Evolutionary conservation across 441 rosid species (phyloP), one percentile per base, ranked within the genome.

Genomic region (Corymbia calophylla): DNA sequence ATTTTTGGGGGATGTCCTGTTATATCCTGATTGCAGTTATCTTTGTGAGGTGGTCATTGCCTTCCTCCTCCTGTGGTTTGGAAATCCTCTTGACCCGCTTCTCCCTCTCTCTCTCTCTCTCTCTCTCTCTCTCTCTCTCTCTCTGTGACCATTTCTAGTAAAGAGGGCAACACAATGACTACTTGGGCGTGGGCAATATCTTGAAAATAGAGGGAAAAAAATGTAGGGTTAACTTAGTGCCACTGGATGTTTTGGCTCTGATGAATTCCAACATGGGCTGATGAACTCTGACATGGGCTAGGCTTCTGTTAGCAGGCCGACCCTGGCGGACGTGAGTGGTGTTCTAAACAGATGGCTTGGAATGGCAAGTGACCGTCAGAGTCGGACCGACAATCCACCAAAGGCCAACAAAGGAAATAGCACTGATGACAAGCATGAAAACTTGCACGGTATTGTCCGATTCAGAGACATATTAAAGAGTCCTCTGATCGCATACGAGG

Each of bases 261-360:
- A 18, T 18, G 47, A 32, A 73, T 39, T 73, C 39, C 29, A 5
- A 73, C 49, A 73, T 6, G 29, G 80, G 47, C 47, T 32, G 23
- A 18, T 9, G 47, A 32, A 73, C 21, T 73, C 39, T 9, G 5
- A 73, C 29, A 73, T 6, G 29, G 9, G 2, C 29, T 0, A 73
- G 3, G 2, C 9, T 8, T 1, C 5, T 12, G 51, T 39, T 10
- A 21, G n/a, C 17, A 11, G 51, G n/a, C 2, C 17, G 5, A 27
- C 51, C 51, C n/a, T 12, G 53, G 84, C 51, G 10, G 6, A 77
- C 51, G 84, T 10, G 0, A 2, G 18, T 17, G 0, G n/a, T 25
- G 18, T 7, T 25, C 84, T 44, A 11, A 12, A 23, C 84, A 44
- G 84, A 44, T 44, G 84, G n/a, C 84, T 77, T 23, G n/a, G 84